A percentile compares a stretch with the other conserved stretches of the same genome.
These are phyloP conservation scores for Xerocomellus amylosporus DNA, from an alignment of 768 basidiomycete species.

Conservation along the genomic window DNA sequence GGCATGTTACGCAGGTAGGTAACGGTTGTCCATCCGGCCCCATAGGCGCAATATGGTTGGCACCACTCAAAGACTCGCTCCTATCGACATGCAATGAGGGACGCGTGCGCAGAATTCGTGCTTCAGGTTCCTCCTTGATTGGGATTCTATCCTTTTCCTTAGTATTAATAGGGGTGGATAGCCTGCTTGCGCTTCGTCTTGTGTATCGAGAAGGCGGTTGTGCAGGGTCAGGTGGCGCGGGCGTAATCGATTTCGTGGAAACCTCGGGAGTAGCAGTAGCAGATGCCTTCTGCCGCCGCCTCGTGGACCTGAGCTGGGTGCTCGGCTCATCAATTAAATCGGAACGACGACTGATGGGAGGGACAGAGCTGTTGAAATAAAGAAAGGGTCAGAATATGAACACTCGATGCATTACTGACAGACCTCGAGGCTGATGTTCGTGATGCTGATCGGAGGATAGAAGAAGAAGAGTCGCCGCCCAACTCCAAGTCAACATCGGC, in stretches of 20 bases:
- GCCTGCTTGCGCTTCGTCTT: constrained; percentile 31
- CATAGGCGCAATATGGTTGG: constrained; percentile 44
- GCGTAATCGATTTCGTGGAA: constrained; percentile 42
- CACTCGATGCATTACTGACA: constrained; percentile 7
- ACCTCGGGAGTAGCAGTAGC: constrained; percentile 44
- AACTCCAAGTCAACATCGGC: constrained; percentile 56
- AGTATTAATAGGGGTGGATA: constrained; percentile 29
- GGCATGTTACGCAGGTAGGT: constrained; percentile 71
- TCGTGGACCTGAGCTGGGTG: constrained; percentile 52
- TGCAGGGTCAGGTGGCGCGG: constrained; percentile 27
- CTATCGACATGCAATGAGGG: constrained; percentile 37
- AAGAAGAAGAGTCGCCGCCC: constrained; percentile 24
- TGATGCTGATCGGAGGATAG: constrained; percentile 21
- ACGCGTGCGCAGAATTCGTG: constrained; percentile 50
- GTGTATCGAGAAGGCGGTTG: constrained; percentile 28
- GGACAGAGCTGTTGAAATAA: constrained; percentile 18
- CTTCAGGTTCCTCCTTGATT: constrained; percentile 50
- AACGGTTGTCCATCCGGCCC: constrained; percentile 66
- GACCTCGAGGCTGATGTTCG: constrained; percentile 29
- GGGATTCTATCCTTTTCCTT: constrained; percentile 41
- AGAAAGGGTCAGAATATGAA: constrained; percentile 12
- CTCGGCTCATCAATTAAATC: constrained; percentile 20
- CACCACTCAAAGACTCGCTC: constrained; percentile 38
- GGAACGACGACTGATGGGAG: constrained; percentile 31
- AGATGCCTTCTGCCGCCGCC: constrained; percentile 51